Evolutionary conservation across 2,329 filamentous ascomycete genomes (phyloP).

Genomic region (Colletotrichum lindemuthianum): DNA sequence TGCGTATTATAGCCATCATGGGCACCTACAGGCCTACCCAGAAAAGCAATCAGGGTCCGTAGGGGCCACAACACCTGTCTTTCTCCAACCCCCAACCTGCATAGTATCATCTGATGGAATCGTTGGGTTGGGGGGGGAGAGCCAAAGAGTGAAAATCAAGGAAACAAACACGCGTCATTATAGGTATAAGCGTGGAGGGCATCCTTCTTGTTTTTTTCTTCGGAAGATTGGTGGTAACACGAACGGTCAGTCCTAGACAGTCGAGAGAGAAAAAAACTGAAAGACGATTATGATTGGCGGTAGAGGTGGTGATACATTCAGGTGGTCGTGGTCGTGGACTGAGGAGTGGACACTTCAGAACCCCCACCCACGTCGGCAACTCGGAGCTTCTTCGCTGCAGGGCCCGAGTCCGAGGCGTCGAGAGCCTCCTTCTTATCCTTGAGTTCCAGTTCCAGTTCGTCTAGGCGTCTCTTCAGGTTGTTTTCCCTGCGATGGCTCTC

Average conservation of each 20-base stretch:
- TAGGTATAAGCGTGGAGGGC: constrained; percentile 29
- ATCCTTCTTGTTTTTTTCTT: constrained; percentile 4
- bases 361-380: constrained; percentile 24
- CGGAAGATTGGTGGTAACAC: not conserved
- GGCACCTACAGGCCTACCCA: too few relatives aligned
- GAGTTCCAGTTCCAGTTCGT: constrained; percentile 76
- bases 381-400: constrained; percentile 34
- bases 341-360: constrained; percentile 34
- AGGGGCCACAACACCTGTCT: too few relatives aligned
- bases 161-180: constrained; percentile 31
- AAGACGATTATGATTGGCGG: not conserved
- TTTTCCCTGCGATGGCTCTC: constrained; percentile 83
- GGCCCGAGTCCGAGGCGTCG: constrained; percentile 26
- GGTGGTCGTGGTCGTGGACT: constrained; percentile 22
- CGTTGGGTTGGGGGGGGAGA: not conserved
- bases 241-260: constrained; percentile 3
- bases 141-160: not conserved
- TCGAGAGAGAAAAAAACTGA: not conserved
- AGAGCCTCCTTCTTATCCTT: constrained; percentile 42
- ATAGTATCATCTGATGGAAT: too few relatives aligned
- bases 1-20: too few relatives aligned
- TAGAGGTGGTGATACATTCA: constrained; percentile 12
- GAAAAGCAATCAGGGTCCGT: too few relatives aligned
- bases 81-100: too few relatives aligned
- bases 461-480: constrained; percentile 82